Conservation (phyloP, 108 stramenopile species). For the Ochromonas danica region DNA sequence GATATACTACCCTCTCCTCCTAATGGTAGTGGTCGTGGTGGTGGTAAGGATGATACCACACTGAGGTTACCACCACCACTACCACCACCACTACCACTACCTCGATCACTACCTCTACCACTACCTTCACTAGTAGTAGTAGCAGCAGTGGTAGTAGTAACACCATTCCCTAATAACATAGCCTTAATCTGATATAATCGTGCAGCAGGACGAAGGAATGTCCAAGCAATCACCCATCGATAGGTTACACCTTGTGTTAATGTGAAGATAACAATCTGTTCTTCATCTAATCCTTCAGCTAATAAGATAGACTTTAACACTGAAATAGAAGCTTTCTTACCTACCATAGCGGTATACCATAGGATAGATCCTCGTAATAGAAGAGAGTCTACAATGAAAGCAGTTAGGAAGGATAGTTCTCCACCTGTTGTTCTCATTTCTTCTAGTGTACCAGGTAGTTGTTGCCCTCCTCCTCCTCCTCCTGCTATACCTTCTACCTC, state of each 20-base stretch:
- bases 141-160: not conserved
- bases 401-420: conserved; percentile 59
- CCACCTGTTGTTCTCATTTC: conserved; percentile 49
- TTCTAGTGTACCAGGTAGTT: not conserved
- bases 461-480: too few relatives aligned
- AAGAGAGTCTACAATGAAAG: conserved; percentile 62
- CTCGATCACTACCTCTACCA: too few relatives aligned
- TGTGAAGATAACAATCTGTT: conserved; percentile 68
- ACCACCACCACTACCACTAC: too few relatives aligned
- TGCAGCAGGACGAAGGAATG: conserved; percentile 48
- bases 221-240: conserved; percentile 89
- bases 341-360: conserved; percentile 80
- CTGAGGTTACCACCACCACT: too few relatives aligned
- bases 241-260: conserved; percentile 77
- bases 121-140: not conserved
- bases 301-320: conserved; percentile 51
- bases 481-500: not conserved
- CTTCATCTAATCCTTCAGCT: conserved; percentile 48
- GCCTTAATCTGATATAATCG: not conserved
- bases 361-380: conserved; percentile 52
- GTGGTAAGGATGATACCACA: too few relatives aligned
- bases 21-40: too few relatives aligned
- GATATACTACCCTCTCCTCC: too few relatives aligned
- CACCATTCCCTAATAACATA: not conserved
- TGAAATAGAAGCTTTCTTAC: conserved; percentile 62